A percentile compares a stretch with the other conserved stretches of the same genome.
Evolutionary conservation across 139 green algal genomes (phyloP).

Genomic region (Chlamydomonas sp.): DNA sequence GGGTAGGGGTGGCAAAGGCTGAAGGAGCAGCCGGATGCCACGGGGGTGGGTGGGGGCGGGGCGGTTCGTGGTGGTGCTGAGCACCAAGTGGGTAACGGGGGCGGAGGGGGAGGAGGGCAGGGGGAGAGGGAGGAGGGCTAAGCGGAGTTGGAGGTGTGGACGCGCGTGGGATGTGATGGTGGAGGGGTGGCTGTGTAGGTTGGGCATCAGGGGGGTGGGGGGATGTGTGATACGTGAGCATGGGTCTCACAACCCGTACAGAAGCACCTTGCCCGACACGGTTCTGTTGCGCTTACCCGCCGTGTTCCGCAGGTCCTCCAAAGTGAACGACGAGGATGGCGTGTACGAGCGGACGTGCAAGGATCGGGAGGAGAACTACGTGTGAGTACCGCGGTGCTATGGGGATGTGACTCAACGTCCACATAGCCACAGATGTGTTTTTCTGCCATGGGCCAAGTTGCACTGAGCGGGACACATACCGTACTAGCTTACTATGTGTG

Average conservation of each 20-base stretch:
- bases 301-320: conserved; percentile 6
- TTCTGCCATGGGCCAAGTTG: too few species aligned
- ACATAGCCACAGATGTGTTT: too few species aligned
- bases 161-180: background rate
- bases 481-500: too few species aligned
- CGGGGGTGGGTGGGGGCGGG: background rate
- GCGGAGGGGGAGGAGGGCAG: background rate
- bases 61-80: conserved; percentile 17
- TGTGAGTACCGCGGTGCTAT: conserved; percentile 2
- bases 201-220: background rate
- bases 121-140: background rate
- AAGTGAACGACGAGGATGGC: conserved; percentile 29
- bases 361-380: conserved; percentile 8
- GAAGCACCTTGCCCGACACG: too few species aligned
- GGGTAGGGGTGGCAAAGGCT: too few species aligned
- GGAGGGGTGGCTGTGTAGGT: background rate
- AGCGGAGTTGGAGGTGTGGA: too few species aligned
- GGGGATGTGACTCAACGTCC: too few species aligned
- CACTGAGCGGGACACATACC: too few species aligned
- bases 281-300: too few species aligned
- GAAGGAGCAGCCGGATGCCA: too few species aligned
- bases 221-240: too few species aligned
- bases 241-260: too few species aligned
- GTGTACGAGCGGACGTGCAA: conserved; percentile 5
- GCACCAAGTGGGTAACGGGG: conserved; percentile 10